Evolutionary conservation across 2,329 filamentous ascomycete genomes (phyloP), one percentile per base, ranked within the genome.

Genomic region (Didymella lethalis): DNA sequence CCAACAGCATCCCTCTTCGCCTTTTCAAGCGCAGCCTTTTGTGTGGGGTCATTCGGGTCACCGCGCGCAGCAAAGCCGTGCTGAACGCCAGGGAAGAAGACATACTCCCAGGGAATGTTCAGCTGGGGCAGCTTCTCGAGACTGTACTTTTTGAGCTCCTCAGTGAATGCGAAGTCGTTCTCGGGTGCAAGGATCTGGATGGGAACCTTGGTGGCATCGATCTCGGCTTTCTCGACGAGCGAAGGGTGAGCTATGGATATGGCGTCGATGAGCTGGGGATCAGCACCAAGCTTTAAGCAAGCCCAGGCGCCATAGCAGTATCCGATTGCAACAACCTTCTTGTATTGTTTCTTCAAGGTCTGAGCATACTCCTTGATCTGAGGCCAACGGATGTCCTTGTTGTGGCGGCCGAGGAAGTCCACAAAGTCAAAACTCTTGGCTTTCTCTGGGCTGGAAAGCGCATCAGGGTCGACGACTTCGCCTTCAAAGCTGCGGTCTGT

Each of bases 261-360:
- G 32, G 67, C 71, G 41, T 76, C 74, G 51, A 76, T 57, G 38
- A 75, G 66, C 29, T 68, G 64, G 1, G 70, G 68, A 38, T 75
- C 72, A 0, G 72, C 70, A 28, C 59, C 73, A n/a, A 77, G 71
- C 52, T 64, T 63, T 60, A 76, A 69, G 57, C 50, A 57, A 3
- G 72, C 75, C 74, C 74, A 77, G 31, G 73, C 81, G 31, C 81
- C 81, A 72, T 79, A 83, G 74, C 81, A 83, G 68, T 82, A 83
- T 5, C 81, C 81, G 28, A 83, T 74, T 7, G 76, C 78, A n/a
- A 75, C 79, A 16, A 82, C 74, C 58, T 81, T 82, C 52, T 64
- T 57, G 57, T 72, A 73, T 38, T 70, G 61, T 48, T 67, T 63
- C 36, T 76, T 76, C n/a, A 82, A 65, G 0, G 69, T 68, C 54